Evolutionary conservation across 2,329 filamentous ascomycete genomes (phyloP).

Genomic region (Colletotrichum shisoi): DNA sequence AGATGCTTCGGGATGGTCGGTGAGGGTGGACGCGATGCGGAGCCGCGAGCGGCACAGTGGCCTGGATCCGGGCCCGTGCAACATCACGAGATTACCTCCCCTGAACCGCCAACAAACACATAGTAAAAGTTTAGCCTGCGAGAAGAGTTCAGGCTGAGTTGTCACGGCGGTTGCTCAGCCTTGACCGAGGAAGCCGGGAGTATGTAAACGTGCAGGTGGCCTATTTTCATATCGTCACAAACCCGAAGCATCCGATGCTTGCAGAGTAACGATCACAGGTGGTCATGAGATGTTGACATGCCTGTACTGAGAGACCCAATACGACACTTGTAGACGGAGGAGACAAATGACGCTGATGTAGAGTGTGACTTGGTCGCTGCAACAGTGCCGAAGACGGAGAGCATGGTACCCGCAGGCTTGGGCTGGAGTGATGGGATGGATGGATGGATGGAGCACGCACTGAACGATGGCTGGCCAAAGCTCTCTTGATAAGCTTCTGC

Average conservation of each 20-base stretch:
- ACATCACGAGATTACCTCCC: not conserved
- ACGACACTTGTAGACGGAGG: too few relatives aligned
- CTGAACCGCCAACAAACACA: not conserved
- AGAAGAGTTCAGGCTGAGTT: not conserved
- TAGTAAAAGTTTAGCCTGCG: too few relatives aligned
- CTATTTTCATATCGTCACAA: too few relatives aligned
- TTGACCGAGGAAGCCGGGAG: not conserved
- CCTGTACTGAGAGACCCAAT: not conserved
- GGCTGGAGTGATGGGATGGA: not conserved
- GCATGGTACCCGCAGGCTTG: not conserved
- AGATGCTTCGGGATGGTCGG: too few relatives aligned
- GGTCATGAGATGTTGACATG: not conserved
- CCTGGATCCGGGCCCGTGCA: not conserved
- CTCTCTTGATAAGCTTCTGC: not conserved
- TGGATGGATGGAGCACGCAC: too few relatives aligned
- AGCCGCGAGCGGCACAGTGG: too few relatives aligned
- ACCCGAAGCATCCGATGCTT: not conserved
- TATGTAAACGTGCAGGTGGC: not conserved
- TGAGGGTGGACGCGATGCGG: too few relatives aligned
- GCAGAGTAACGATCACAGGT: too few relatives aligned
- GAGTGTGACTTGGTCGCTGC: not conserved
- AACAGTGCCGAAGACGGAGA: not conserved
- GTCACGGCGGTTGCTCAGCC: too few relatives aligned
- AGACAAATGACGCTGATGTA: not conserved
- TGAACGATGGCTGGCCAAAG: not conserved